These are phyloP conservation scores for Saturnispora gosingensis DNA, from an alignment of 805 yeast species.

Conservation along the genomic window DNA sequence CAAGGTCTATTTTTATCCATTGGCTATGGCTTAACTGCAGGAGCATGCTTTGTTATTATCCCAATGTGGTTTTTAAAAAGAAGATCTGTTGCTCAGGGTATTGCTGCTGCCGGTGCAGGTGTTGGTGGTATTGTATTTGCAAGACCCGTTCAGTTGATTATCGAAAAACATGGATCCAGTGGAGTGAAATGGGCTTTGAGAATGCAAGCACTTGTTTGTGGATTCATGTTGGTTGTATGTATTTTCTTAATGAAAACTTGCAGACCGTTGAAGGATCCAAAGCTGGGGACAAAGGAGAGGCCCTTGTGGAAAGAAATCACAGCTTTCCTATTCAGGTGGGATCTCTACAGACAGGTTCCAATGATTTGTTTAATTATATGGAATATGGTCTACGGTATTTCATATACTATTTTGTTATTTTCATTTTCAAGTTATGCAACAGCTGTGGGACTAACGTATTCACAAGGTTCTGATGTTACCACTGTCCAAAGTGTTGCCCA, in stretches of 20 bases:
- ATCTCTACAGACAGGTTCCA: constrained; percentile 16
- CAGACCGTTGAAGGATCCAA: constrained; percentile 15
- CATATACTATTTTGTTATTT: constrained; percentile 32
- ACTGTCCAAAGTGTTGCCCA: constrained; percentile 41
- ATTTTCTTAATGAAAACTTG: constrained; percentile 19
- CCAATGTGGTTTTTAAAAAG: constrained; percentile 43
- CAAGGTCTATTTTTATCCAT: constrained; percentile 40
- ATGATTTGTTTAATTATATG: constrained; percentile 19
- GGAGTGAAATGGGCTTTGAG: constrained; percentile 35
- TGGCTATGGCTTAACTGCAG: constrained; percentile 34
- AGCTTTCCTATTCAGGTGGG: constrained; percentile 11
- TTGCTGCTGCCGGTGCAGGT: constrained; percentile 43
- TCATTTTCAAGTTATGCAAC: constrained; percentile 41
- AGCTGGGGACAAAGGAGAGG: constrained; percentile 10
- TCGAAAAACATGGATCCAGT: constrained; percentile 23
- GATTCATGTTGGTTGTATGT: constrained; percentile 15
- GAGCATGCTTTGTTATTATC: constrained; percentile 27
- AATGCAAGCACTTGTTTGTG: constrained; percentile 30
- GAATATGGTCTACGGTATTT: constrained; percentile 23
- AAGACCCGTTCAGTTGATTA: constrained; percentile 33
- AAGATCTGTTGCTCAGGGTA: constrained; percentile 40
- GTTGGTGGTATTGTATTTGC: constrained; percentile 43
- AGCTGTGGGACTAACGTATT: constrained; percentile 37
- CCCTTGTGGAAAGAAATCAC: constrained; percentile 16
- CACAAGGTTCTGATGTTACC: constrained; percentile 38